These are phyloP conservation scores for Hypoxylon rickii DNA, from an alignment of 495 filamentous ascomycete species.

Conservation along the genomic window DNA sequence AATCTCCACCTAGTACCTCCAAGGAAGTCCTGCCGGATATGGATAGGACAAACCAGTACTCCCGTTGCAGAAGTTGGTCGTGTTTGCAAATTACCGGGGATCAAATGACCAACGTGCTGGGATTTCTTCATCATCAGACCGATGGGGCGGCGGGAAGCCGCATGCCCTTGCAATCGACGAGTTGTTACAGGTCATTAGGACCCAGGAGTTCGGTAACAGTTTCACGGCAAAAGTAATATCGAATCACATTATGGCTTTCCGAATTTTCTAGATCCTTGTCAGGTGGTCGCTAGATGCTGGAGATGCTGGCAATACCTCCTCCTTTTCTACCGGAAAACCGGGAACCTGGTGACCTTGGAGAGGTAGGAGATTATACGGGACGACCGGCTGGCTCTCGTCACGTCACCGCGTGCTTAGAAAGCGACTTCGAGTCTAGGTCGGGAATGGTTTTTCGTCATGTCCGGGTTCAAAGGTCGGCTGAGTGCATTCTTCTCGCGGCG, in stretches of 20 bases:
- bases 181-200: conserved; percentile 32
- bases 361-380: background rate
- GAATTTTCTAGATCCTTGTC: conserved; percentile 18
- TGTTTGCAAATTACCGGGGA: conserved; percentile 27
- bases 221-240: conserved; percentile 31
- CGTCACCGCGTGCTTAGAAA: conserved; percentile 1
- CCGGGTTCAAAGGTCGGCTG: conserved; percentile 19
- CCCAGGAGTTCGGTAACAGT: conserved; percentile 41
- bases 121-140: conserved; percentile 29
- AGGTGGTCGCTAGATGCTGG: conserved; percentile 1
- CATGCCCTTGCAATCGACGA: conserved; percentile 22
- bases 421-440: background rate
- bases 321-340: too few relatives aligned
- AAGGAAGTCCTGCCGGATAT: too few relatives aligned
- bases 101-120: conserved; percentile 19
- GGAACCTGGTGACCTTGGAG: conserved; percentile 8
- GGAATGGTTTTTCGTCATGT: conserved; percentile 16
- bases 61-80: conserved; percentile 26
- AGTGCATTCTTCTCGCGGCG: conserved; percentile 25
- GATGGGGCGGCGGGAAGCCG: conserved; percentile 23
- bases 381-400: too few relatives aligned
- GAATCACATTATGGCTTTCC: conserved; percentile 27
- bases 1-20: background rate
- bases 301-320: conserved; percentile 7
- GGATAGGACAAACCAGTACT: conserved; percentile 18